phyloP scores from a whole-genome alignment of 768 basidiomycete genomes.

The Russula olivacea region DNA sequence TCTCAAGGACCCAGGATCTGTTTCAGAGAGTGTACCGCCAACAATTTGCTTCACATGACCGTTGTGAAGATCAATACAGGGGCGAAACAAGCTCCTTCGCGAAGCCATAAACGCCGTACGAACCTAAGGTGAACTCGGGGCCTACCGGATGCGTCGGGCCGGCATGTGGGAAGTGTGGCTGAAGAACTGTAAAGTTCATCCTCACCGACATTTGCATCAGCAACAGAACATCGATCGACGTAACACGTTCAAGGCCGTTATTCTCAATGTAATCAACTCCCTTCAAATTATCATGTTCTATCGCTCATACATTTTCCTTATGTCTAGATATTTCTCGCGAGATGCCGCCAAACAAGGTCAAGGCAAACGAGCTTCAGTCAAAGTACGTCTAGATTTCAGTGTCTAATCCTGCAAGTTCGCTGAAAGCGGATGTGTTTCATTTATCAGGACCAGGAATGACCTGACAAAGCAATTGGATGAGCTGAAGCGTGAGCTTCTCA shows the following conservation, averaged over 20 bases:
- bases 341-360: slow-evolving; percentile 91
- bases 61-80: slow-evolving; percentile 95
- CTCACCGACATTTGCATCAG: slow-evolving; percentile 29
- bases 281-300: not conserved
- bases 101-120: slow-evolving; percentile 6
- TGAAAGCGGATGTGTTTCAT: not conserved
- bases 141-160: slow-evolving; percentile 5
- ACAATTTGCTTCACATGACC: slow-evolving; percentile 98
- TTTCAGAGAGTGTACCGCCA: slow-evolving; percentile 83
- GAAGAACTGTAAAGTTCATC: slow-evolving; percentile 39
- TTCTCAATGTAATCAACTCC: slow-evolving; percentile 34
- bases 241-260: slow-evolving; percentile 31
- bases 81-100: slow-evolving; percentile 58
- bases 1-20: slow-evolving; percentile 50
- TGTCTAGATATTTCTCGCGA: slow-evolving; percentile 32
- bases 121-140: not conserved
- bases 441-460: slow-evolving; percentile 86
- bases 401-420: not conserved
- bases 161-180: slow-evolving; percentile 37
- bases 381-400: slow-evolving; percentile 52
- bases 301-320: not conserved
- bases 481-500: slow-evolving; percentile 91
- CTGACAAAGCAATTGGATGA: slow-evolving; percentile 89
- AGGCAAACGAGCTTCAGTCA: slow-evolving; percentile 93
- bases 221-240: slow-evolving; percentile 26